Conservation (phyloP, 1,284 basidiomycete species). For the Ustilago lituana region DNA sequence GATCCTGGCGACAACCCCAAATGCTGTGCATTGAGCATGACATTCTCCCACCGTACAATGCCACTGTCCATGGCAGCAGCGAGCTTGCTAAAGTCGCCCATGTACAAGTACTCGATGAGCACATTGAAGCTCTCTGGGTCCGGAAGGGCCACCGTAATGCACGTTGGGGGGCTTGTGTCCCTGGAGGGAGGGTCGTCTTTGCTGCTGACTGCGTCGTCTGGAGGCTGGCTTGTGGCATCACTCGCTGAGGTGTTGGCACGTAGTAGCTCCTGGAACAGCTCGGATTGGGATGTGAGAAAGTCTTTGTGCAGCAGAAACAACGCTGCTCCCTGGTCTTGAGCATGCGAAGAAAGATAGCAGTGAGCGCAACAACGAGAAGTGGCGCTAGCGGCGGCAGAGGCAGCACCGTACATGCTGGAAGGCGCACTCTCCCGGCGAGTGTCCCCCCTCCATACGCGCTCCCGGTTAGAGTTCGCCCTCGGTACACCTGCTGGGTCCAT, state of each 20-base stretch:
- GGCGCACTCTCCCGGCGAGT: constrained; percentile 12
- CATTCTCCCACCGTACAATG: constrained; percentile 15
- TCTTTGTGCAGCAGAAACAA: constrained; percentile 8
- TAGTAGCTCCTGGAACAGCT: background rate
- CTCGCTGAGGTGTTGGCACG: background rate
- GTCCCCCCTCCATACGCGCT: background rate
- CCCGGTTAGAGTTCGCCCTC: no score
- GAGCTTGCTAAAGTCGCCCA: constrained; percentile 17
- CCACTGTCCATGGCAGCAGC: constrained; percentile 15
- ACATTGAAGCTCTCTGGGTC: constrained; percentile 11
- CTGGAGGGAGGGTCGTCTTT: background rate
- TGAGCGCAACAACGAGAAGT: background rate
- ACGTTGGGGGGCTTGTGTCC: background rate
- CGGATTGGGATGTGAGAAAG: constrained; percentile 7
- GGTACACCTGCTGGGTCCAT: no score
- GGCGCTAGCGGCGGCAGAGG: background rate
- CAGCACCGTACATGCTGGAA: background rate
- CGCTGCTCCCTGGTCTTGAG: background rate
- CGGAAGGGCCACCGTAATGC: constrained; percentile 4
- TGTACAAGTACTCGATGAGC: constrained; percentile 26
- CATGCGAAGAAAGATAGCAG: no score
- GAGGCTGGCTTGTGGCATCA: no score
- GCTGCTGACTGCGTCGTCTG: no score
- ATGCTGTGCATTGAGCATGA: constrained; percentile 21
- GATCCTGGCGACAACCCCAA: constrained; percentile 6